Conservation (phyloP, 2,329 filamentous ascomycete species). For the Neofusicoccum laricinum region DNA sequence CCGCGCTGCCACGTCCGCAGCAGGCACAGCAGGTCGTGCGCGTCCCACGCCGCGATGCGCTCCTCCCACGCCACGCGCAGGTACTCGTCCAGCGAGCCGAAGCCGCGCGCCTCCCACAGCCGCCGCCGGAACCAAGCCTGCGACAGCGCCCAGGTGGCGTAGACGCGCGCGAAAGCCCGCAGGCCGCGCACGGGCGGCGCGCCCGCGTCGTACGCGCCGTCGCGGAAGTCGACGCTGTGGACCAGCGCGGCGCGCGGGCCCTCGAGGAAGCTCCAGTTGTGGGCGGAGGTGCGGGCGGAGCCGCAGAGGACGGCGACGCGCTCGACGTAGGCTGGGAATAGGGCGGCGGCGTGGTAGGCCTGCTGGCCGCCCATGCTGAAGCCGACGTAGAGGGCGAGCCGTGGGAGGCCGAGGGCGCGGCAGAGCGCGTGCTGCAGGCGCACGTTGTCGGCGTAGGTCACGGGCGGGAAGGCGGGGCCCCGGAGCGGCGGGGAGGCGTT, state of each 20-base stretch:
- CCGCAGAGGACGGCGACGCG: constrained; percentile 47
- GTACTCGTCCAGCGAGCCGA: constrained; percentile 25
- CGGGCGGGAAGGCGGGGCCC: constrained; percentile 40
- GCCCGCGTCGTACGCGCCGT: too few species aligned
- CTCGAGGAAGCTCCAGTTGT: constrained; percentile 57
- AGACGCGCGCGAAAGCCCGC: constrained; percentile 38
- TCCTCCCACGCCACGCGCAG: constrained; percentile 31
- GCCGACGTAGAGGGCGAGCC: constrained; percentile 49
- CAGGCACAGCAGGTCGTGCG: constrained; percentile 38
- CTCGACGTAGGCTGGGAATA: constrained; percentile 49
- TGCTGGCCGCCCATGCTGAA: constrained; percentile 59
- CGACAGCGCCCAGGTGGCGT: constrained; percentile 41
- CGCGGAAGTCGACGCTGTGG: constrained; percentile 38
- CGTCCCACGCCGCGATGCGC: constrained; percentile 27
- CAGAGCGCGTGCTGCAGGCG: constrained; percentile 47
- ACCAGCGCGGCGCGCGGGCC: constrained; percentile 51
- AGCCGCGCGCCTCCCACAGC: constrained; percentile 35
- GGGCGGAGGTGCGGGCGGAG: constrained; percentile 49
- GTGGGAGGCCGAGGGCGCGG: constrained; percentile 41
- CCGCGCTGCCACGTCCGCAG: constrained; percentile 43
- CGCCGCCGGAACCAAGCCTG: constrained; percentile 41
- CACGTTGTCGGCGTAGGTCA: constrained; percentile 53
- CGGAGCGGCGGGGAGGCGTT: constrained; percentile 31
- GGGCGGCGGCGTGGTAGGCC: constrained; percentile 51
- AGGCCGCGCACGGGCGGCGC: constrained; percentile 19